Conservation (phyloP, 257 asterid species). For the Echium plantagineum region DNA sequence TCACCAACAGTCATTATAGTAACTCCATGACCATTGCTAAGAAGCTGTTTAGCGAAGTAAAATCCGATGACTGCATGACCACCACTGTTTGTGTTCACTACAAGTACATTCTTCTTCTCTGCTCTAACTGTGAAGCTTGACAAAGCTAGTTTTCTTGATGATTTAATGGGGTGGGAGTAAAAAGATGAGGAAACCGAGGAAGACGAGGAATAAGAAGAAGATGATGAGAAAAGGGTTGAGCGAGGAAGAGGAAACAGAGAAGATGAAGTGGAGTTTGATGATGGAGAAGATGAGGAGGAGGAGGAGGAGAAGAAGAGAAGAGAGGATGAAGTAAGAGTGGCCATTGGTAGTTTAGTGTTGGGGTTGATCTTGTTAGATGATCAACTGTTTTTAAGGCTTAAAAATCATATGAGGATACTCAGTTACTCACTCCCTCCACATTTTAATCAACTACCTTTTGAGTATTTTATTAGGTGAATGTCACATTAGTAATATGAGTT, state of each 20-base stretch:
- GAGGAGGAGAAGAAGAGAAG: conserved; percentile 26
- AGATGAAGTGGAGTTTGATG: conserved; percentile 22
- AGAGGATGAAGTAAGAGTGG: conserved; percentile 48
- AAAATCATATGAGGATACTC: too few species aligned
- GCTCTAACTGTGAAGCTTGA: conserved; percentile 39
- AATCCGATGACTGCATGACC: conserved; percentile 93
- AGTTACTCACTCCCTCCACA: background rate
- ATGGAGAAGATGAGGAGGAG: conserved; percentile 21
- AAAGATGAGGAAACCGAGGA: conserved; percentile 44
- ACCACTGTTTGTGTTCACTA: conserved; percentile 80
- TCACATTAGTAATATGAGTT: too few species aligned
- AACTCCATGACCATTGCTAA: conserved; percentile 63
- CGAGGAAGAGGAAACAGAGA: conserved; percentile 31
- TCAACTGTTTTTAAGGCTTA: conserved; percentile 9
- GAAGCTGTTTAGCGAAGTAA: conserved; percentile 82
- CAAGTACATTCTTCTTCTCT: conserved; percentile 71
- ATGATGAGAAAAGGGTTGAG: conserved; percentile 22
- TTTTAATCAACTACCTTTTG: background rate
- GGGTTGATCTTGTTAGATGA: conserved; percentile 18
- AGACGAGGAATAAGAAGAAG: conserved; percentile 21
- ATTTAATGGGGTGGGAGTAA: conserved; percentile 18
- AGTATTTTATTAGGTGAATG: too few species aligned
- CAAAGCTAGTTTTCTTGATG: conserved; percentile 18
- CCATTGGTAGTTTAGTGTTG: conserved; percentile 43
- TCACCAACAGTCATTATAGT: conserved; percentile 79